Evolutionary conservation across 495 filamentous ascomycete species (phyloP).

Genomic region (Aspergillus saccharolyticus): DNA sequence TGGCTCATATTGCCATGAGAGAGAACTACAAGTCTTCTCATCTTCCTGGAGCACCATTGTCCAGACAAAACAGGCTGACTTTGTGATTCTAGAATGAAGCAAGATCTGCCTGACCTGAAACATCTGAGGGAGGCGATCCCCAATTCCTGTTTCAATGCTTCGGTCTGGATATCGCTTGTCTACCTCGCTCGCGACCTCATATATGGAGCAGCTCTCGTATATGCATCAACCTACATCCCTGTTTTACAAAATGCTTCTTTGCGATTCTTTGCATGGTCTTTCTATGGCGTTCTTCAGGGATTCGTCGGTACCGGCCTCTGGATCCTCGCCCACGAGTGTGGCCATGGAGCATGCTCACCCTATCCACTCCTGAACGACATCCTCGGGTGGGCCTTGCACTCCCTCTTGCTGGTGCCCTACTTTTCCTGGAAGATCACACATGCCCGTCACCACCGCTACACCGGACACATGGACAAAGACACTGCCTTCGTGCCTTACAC

Average conservation of each 20-base stretch:
- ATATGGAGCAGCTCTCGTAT: not conserved
- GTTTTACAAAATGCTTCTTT: not conserved
- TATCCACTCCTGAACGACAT: slow-evolving; percentile 55
- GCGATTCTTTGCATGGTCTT: slow-evolving; percentile 45
- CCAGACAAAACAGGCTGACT: too few relatives aligned
- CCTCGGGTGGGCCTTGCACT: slow-evolving; percentile 61
- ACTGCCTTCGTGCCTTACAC: slow-evolving; percentile 51
- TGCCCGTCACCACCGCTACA: slow-evolving; percentile 60
- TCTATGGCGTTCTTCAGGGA: slow-evolving; percentile 67
- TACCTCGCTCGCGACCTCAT: not conserved
- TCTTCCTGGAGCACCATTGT: too few relatives aligned
- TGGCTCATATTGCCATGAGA: too few relatives aligned
- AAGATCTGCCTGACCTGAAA: not conserved
- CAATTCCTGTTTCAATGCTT: not conserved
- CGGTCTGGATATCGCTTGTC: not conserved
- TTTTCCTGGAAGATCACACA: slow-evolving; percentile 72
- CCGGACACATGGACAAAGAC: slow-evolving; percentile 52
- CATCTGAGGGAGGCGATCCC: not conserved
- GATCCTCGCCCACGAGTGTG: slow-evolving; percentile 82
- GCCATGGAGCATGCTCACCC: slow-evolving; percentile 66
- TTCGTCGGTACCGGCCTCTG: slow-evolving; percentile 74
- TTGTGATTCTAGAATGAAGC: too few relatives aligned
- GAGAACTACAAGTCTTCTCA: too few relatives aligned
- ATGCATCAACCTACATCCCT: not conserved
- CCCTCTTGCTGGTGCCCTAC: slow-evolving; percentile 60